Evolutionary conservation across 306 rosid species (phyloP), one percentile per base, ranked within the genome.

Genomic region (Abrus pulchellus): DNA sequence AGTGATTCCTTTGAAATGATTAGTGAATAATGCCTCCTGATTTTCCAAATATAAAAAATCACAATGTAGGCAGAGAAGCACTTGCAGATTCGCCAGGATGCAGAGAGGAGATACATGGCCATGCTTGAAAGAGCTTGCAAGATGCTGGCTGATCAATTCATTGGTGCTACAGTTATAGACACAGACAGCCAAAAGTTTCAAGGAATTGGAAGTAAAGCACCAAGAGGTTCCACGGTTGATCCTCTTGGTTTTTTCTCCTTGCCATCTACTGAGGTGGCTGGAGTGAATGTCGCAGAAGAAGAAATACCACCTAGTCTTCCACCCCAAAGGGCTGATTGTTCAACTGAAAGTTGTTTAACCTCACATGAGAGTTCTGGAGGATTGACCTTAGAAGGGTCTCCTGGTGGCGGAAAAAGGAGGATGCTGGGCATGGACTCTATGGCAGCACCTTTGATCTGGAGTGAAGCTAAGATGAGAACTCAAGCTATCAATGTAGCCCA

Each of bases 91-190:
- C 98, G 98, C 79, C 97, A 93, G 83, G 92, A 88, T 71, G 99
- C 99, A 0, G 99, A 95, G 63, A 83, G 82, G 45, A 90, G 96
- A 85, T 95, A 95, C 79, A 93, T 95, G 89, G 94, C 92, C 55
- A 93, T 93, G 98, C 94, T 95, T 33, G 99, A 95, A 88, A 91
- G 96, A 87, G 98, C 99, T 68, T 95, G 99, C 86, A 93, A 92
- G 87, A 93, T 95, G 97, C 91, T 95, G 30, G 99, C 97, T 14
- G 97, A 95, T 86, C 98, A 95, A 60, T 91, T 93, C 64, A 87
- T 95, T 28, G 91, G 96, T 68, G 92, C 93, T 77, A 79, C 94
- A 3, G 88, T 88, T 28, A 83, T 85, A 38, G 93, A 90, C 86
- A 89, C 94, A 1, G 90, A 90, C 54, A 83, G 52, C 86, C 94